Evolutionary conservation across 2,329 filamentous ascomycete genomes (phyloP).

Genomic region (Chaetomium olivaceum): DNA sequence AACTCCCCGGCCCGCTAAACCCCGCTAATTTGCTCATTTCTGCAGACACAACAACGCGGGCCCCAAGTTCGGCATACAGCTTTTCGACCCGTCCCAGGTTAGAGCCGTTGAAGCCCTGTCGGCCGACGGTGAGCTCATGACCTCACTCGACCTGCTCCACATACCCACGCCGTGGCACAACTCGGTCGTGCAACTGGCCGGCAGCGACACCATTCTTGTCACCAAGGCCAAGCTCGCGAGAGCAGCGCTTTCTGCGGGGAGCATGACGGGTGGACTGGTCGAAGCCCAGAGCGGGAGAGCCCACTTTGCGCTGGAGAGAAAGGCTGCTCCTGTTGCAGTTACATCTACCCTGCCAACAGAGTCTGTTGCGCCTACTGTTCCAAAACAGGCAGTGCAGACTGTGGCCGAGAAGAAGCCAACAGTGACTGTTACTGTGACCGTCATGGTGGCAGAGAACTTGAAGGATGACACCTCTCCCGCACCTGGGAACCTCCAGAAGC

Average conservation of each 20-base stretch:
- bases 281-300: conserved; percentile 1
- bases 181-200: conserved; percentile 23
- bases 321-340: background rate
- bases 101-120: conserved; percentile 23
- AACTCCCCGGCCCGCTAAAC: background rate
- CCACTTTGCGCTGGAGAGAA: conserved; percentile 16
- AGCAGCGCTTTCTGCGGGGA: conserved; percentile 19
- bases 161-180: conserved; percentile 30
- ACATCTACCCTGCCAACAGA: background rate
- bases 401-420: background rate
- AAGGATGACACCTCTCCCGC: background rate
- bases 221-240: conserved; percentile 27
- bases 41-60: conserved; percentile 27
- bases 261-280: conserved; percentile 18
- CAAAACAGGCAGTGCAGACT: background rate
- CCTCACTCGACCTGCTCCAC: conserved; percentile 26
- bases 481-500: background rate
- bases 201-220: conserved; percentile 21
- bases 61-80: conserved; percentile 29
- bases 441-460: background rate
- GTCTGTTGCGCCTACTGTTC: background rate
- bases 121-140: conserved; percentile 22
- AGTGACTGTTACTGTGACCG: background rate
- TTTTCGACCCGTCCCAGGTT: conserved; percentile 24
- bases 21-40: background rate